Evolutionary conservation across 495 filamentous ascomycete genomes (phyloP), one percentile per base, ranked within the genome.

Genomic region (Aspergillus panamensis): DNA sequence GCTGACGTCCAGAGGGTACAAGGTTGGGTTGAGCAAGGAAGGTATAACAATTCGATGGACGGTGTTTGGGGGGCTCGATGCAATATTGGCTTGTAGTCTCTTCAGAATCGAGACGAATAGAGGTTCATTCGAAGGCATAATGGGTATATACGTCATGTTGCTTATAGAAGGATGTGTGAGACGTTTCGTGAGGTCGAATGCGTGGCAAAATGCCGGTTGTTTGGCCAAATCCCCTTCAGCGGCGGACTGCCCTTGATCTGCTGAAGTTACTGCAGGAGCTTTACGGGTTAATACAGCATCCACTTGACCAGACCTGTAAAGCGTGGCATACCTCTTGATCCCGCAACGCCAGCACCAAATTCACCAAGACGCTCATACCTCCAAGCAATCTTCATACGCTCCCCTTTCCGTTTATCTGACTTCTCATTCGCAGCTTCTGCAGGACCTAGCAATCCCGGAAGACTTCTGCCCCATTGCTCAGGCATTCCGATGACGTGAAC

Each of bases 341-440:
- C 77, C 40, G 79, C 77, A 53, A 76, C 62, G 19, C 77, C 74
- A 29, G 74, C 68, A 25, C 84, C 74, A 74, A 83, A 80, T 53
- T 88, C 84, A 20, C 91, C 88, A 59, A 97, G 69, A 17, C 86
- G 82, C 69, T 97, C 92, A 74, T 98, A 98, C 70, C 94, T 77
- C 94, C 94, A 98, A 9, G 94, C 94, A 71, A 98, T 98, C 76
- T 96, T 97, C 94, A 98, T 98, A 70, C 84, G 87, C 55, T 95
- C 90, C 31, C 81, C 54, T 60, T 69, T 70, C 45, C 71, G 67
- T 52, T 58, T 79, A 62, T 67, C 66, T 8, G 68, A 62, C 49
- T 74, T 73, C 62, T 79, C 62, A 59, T 75, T 78, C 13, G 71
- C 73, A 12, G 67, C 74, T 8, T 79, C 81, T 4, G 70, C 72